A percentile compares a stretch with the other conserved stretches of the same genome.
Conservation (phyloP, 305 asterid genomes). For the Lippia alba region DNA sequence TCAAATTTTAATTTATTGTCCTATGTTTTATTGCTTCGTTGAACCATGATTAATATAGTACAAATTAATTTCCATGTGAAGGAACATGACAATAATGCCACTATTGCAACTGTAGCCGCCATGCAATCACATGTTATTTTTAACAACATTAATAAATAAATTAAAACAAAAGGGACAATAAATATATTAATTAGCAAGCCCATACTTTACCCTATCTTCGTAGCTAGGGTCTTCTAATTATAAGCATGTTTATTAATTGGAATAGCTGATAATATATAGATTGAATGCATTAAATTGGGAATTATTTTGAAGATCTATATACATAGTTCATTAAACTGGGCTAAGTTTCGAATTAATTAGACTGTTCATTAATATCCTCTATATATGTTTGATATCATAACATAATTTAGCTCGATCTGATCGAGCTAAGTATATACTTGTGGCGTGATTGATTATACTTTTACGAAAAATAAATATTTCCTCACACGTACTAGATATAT, state of each 20-base stretch:
- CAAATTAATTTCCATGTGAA: background rate
- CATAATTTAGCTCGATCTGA: too few relatives aligned
- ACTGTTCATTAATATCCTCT: too few relatives aligned
- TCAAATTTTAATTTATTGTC: background rate
- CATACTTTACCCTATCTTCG: background rate
- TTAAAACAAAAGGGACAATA: background rate
- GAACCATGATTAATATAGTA: background rate
- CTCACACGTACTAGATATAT: too few relatives aligned
- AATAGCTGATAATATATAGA: too few relatives aligned
- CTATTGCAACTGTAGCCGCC: conserved; percentile 11
- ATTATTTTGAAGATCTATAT: background rate
- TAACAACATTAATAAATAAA: background rate
- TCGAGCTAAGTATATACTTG: too few relatives aligned
- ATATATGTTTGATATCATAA: too few relatives aligned
- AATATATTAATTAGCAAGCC: background rate
- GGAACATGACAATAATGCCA: background rate
- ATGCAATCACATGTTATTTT: conserved; percentile 18
- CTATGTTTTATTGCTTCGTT: background rate
- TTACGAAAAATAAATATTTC: too few relatives aligned
- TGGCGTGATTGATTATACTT: too few relatives aligned
- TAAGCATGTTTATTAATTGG: background rate
- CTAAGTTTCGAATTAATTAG: too few relatives aligned
- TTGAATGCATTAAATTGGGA: too few relatives aligned
- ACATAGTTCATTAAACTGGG: background rate
- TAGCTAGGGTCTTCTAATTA: background rate